Evolutionary conservation across 2,329 filamentous ascomycete species (phyloP), one percentile per base, ranked within the genome.

Genomic region (Myrmaecium sp.): DNA sequence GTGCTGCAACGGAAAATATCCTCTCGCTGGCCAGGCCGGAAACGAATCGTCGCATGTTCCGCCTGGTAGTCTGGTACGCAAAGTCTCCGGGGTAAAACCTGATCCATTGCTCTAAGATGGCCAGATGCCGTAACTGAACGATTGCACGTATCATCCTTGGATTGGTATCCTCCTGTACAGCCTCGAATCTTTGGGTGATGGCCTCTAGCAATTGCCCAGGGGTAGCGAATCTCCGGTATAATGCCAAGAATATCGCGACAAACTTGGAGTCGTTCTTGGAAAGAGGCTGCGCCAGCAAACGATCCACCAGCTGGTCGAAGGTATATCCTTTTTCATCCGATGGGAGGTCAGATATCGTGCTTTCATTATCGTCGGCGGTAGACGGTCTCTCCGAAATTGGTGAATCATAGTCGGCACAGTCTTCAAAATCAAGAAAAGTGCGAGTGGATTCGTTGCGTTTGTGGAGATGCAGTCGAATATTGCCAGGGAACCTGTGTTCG

Each of bases 211-310:
- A 63, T 36, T 76, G 67, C 6, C 68, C 66, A 0, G 89, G 89
- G 2, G 84, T 70, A 4, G 82, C 78, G 46, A 98, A 95, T 49
- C 89, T 91, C 34, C 89, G 76, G 52, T 95, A 95, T 9, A 95
- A 60, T 36, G 86, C 93, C 16, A 95, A 62, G 42, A 95, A 95
- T 11, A 92, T 74, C 23, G 83, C 72, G 2, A 70, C 68, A 44
- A 94, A 98, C 49, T 93, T 93, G 31, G 69, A 66, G 45, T 95
- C 89, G n/a, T 74, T 66, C 44, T 81, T 83, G 15, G 80, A 83
- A 57, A 86, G 74, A 18, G 80, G 79, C 34, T 80, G 68, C 1
- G 74, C 67, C 14, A 95, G 63, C 21, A 98, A 64, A n/a, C 83
- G 75, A 50, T 93, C 82, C 12, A 95, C 81, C 4, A 64, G 49